Conservation (phyloP, 371 early-diverging fungal genomes). For the Synchytrium microbalum region DNA sequence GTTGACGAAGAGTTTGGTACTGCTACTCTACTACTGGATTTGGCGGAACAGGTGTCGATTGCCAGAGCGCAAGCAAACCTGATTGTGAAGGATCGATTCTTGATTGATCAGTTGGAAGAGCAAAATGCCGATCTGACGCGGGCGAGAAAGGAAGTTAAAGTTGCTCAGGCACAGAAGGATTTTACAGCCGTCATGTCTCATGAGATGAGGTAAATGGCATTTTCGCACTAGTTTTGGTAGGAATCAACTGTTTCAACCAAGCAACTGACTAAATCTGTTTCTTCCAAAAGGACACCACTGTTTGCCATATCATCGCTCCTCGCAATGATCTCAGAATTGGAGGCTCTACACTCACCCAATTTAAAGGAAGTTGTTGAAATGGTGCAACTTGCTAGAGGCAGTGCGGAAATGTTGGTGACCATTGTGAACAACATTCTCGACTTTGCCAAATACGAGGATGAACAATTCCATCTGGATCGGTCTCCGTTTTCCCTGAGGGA, state of each 20-base stretch:
- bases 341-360: neutral
- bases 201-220: slow-evolving; percentile 14
- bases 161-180: slow-evolving; percentile 12
- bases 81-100: neutral
- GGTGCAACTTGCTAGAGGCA: slow-evolving; percentile 2
- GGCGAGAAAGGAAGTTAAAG: slow-evolving; percentile 11
- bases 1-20: neutral
- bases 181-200: slow-evolving; percentile 13
- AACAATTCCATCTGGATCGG: slow-evolving; percentile 8
- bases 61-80: slow-evolving; percentile 8
- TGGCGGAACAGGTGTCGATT: slow-evolving; percentile 9
- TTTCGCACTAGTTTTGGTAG: too few species aligned
- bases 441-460: slow-evolving; percentile 12
- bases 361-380: slow-evolving; percentile 8
- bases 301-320: slow-evolving; percentile 11
- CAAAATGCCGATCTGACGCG: slow-evolving; percentile 1
- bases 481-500: slow-evolving; percentile 6
- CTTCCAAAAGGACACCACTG: slow-evolving; percentile 8
- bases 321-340: slow-evolving; percentile 8
- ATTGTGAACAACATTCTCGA: slow-evolving; percentile 13
- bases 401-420: slow-evolving; percentile 9
- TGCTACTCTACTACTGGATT: slow-evolving; percentile 3
- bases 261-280: too few species aligned
- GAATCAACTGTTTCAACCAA: neutral
- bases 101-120: slow-evolving; percentile 8